phyloP scores from a whole-genome alignment of 768 basidiomycete genomes.

The Lanmaoa pseudosensibilis region DNA sequence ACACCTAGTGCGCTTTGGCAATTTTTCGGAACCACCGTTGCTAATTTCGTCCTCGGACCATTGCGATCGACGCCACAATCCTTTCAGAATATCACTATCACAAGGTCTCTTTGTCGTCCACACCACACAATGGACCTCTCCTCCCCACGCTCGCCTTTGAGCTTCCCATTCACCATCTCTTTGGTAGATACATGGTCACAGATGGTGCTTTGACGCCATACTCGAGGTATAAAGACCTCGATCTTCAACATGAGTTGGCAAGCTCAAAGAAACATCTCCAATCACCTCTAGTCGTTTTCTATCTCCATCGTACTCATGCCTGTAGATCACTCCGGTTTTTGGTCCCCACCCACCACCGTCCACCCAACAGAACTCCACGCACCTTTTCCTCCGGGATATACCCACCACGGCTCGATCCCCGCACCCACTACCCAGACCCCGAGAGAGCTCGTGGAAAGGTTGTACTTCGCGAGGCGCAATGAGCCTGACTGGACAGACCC shows the following conservation, averaged over 20 bases:
- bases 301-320: constrained; percentile 2
- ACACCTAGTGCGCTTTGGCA: not conserved
- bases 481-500: not conserved
- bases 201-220: not conserved
- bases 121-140: not conserved
- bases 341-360: constrained; percentile 5
- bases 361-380: not conserved
- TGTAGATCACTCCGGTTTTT: not conserved
- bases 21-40: not conserved
- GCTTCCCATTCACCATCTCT: not conserved
- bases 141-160: not conserved
- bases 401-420: not conserved
- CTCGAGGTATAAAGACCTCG: constrained; percentile 2
- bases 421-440: not conserved
- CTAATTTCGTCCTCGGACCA: constrained; percentile 1
- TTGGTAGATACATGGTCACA: not conserved
- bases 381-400: not conserved
- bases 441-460: not conserved
- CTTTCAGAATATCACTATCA: not conserved
- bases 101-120: not conserved
- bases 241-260: not conserved
- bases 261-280: not conserved
- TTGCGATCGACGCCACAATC: not conserved
- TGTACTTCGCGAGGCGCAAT: not conserved
- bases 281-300: not conserved